Base-by-base conservation (phyloP, 768 basidiomycete species). In the Russula emetica region DNA sequence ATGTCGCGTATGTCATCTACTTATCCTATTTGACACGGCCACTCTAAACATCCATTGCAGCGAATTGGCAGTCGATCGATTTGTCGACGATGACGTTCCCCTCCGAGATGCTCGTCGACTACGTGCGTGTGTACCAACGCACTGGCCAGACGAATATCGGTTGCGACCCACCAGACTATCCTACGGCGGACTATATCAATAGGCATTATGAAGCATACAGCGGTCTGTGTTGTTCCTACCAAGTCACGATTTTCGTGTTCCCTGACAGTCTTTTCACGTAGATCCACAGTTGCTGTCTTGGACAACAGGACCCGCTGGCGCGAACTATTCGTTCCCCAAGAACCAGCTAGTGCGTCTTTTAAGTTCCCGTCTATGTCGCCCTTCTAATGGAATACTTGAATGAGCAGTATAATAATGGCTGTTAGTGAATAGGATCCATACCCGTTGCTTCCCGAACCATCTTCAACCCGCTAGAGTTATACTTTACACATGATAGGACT, bases 81-180 rank as follows among this genome's bases (percentile, higher is more conserved):
- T 62, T 79, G 47, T 59, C 76, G 26, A 80, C 85, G 49, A 79
- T 91, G 78, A 72, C 74, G 26, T 90, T 90, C 79, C 90, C 90
- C 0, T 82, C 84, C 0, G 82, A 85, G 68, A 80, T 91, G 78
- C 76, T 81, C 45, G 75, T 92, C 42, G 90, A 94, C 72, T 93
- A 92, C 71, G 85, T 93, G 45, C 81, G 91, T 28, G 87, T 94
- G 22, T 94, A 92, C 72, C 90, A 92, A 74, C 75, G 83, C 55
- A 77, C 80, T 66, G 83, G 81, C 3, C 64, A 75, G 57, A 75
- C 67, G 34, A 89, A 88, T 69, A 70, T 85, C 30, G 88, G 89
- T 2, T 92, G 90, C 71, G 77, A 83, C 71, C 90, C 90, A 0
- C 67, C 73, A 30, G 77, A 80, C 50, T 83, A 80, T 66, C 90